A percentile compares a stretch with the other conserved stretches of the same genome.
phyloP scores from a whole-genome alignment of 176 grass and related monocot species.

The Triticum urartu region DNA sequence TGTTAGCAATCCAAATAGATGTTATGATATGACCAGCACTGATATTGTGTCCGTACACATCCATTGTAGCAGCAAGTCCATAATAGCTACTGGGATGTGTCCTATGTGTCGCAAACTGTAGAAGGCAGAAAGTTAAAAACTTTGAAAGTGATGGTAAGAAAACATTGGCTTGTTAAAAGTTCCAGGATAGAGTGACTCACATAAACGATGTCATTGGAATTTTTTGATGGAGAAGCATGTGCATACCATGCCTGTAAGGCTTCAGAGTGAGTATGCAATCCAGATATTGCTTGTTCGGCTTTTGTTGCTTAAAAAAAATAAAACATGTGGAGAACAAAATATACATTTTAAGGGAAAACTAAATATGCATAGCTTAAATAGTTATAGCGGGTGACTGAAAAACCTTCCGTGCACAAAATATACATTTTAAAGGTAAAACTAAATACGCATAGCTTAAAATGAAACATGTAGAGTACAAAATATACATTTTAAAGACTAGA shows the following conservation, averaged over 20 bases:
- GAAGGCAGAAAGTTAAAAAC: neutral
- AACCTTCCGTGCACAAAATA: neutral
- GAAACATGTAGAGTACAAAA: neutral
- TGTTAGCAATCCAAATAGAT: neutral
- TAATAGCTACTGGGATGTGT: neutral
- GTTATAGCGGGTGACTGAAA: neutral
- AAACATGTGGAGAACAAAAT: neutral
- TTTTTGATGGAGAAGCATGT: neutral
- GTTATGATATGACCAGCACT: neutral
- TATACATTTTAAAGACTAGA: neutral
- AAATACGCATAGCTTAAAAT: neutral
- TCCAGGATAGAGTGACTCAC: neutral
- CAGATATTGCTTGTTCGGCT: no score
- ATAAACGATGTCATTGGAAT: neutral
- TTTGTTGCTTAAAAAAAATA: neutral
- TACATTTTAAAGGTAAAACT: neutral
- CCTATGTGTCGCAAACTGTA: neutral
- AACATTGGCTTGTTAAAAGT: neutral
- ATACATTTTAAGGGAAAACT: neutral
- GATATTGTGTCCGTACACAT: neutral
- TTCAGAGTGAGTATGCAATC: neutral
- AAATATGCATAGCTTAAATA: neutral
- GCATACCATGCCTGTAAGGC: neutral
- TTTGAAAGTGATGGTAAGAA: neutral
- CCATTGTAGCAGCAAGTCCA: neutral